phyloP scores from a whole-genome alignment of 495 filamentous ascomycete genomes.

The Penicillium pulvis region DNA sequence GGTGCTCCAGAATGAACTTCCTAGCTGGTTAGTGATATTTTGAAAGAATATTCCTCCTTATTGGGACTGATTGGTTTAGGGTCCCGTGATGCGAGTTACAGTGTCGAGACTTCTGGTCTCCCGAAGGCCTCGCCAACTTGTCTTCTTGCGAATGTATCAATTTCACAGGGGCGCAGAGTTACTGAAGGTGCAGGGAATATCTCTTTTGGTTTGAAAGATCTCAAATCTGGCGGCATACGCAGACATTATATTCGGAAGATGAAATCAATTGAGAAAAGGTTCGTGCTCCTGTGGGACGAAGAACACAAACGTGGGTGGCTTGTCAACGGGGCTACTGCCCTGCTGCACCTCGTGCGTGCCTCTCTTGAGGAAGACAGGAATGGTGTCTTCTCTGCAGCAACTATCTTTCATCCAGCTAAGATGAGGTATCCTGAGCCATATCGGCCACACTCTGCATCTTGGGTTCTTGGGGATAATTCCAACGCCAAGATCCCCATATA shows the following conservation, averaged over 20 bases:
- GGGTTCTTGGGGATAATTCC: neutral
- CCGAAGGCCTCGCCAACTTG: neutral
- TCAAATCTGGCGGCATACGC: neutral
- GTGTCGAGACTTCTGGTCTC: neutral
- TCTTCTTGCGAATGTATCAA: neutral
- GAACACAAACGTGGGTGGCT: constrained; percentile 39
- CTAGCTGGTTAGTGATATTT: neutral
- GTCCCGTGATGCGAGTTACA: neutral
- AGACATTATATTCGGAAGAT: constrained; percentile 16
- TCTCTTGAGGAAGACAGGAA: constrained; percentile 27
- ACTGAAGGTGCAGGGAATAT: neutral
- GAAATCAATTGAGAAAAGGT: constrained; percentile 27
- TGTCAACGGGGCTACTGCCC: constrained; percentile 38
- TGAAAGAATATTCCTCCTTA: neutral
- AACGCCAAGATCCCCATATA: neutral
- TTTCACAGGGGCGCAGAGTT: neutral
- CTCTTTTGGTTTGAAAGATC: neutral
- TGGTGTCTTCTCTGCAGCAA: constrained; percentile 19
- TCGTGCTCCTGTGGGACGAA: constrained; percentile 38
- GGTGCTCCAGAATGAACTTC: neutral
- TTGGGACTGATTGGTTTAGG: neutral
- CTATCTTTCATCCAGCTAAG: neutral
- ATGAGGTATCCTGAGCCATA: neutral
- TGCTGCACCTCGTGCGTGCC: constrained; percentile 42
- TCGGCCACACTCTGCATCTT: neutral